These are phyloP conservation scores for Sporisorium sorghi DNA, from an alignment of 1,284 basidiomycete genomes.

Conservation along the genomic window DNA sequence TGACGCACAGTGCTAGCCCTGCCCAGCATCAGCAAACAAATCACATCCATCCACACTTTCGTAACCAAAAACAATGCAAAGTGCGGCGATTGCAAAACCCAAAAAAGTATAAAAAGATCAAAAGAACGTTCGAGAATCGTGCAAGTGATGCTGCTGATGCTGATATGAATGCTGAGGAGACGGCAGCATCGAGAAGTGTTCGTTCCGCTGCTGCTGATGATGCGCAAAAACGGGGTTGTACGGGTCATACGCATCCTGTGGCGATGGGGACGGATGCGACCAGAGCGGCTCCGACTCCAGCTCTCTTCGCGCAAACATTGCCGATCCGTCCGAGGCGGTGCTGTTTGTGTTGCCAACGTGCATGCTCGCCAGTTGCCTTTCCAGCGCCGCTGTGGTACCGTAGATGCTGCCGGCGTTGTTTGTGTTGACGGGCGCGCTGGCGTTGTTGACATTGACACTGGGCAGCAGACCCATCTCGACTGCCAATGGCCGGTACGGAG, in stretches of 20 bases:
- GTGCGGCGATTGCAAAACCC: background rate
- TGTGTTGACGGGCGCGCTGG: background rate
- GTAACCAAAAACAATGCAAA: background rate
- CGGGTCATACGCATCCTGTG: conserved; percentile 7
- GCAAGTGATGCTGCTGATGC: conserved; percentile 10
- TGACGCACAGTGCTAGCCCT: background rate
- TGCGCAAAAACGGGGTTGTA: background rate
- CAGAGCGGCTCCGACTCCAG: conserved; percentile 2
- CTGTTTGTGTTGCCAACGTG: conserved; percentile 3
- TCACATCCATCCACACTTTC: background rate
- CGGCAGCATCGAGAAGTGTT: background rate
- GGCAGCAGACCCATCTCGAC: conserved; percentile 84
- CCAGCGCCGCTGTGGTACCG: conserved; percentile 3
- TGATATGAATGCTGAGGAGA: conserved; percentile 9
- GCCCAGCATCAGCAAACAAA: background rate
- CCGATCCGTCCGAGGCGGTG: background rate
- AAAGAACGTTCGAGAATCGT: conserved; percentile 9
- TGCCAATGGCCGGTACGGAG: conserved; percentile 86
- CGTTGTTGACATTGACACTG: background rate
- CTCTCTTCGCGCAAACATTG: background rate
- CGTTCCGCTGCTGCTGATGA: background rate
- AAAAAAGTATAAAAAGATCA: background rate
- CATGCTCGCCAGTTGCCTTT: conserved; percentile 16
- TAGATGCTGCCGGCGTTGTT: background rate
- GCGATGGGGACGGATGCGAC: conserved; percentile 3